Base-by-base conservation (phyloP, 2,329 filamentous ascomycete genomes). In the Colletotrichum incanum region DNA sequence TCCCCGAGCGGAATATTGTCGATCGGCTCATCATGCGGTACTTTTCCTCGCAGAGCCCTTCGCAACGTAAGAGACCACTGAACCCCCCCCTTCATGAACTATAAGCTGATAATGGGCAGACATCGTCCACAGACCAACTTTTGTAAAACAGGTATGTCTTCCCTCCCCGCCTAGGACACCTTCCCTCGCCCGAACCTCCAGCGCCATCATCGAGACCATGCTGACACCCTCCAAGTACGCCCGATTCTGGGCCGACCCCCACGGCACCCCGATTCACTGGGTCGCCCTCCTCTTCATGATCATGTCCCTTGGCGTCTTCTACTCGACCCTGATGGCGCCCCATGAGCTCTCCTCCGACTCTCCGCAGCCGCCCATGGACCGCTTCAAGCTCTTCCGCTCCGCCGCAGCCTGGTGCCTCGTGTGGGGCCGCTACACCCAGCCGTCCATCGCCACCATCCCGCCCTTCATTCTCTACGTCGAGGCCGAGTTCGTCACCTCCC, bases 401-500 rank as follows among this genome's bases (percentile, higher is more conserved):
- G 87, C 84, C 23, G 86, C 87, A 6, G 84, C 85, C n/a, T 86
- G 85, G 82, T 86, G 86, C 20, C 81, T 91, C 34, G 80, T 87
- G 14, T 80, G 82, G 74, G 85, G 85, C 5, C 86, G 86, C 72
- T 90, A 89, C 76, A 84, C 84, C 0, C 84, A 84, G 50, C 88
- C 89, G 1, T 85, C 83, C 20, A 78, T 81, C 16, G 80, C 80
- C 58, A 89, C 86, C 0, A 79, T 90, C 37, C 86, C 86, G 59
- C 85, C 87, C 2, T 83, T 90, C 56, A 73, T 89, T 16, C 79
- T 89, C 34, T 89, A 88, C 70, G 80, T 86, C 23, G 88, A 90
- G 77, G 83, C 84, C 0, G 85, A 89, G 73, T 90, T 90, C 74
- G 74, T 90, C 20, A 79, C 86, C 58, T 87, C 85, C 77, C 84